These are phyloP conservation scores for Aspergillus thermomutatus DNA, from an alignment of 2,329 filamentous ascomycete genomes.

Conservation along the genomic window DNA sequence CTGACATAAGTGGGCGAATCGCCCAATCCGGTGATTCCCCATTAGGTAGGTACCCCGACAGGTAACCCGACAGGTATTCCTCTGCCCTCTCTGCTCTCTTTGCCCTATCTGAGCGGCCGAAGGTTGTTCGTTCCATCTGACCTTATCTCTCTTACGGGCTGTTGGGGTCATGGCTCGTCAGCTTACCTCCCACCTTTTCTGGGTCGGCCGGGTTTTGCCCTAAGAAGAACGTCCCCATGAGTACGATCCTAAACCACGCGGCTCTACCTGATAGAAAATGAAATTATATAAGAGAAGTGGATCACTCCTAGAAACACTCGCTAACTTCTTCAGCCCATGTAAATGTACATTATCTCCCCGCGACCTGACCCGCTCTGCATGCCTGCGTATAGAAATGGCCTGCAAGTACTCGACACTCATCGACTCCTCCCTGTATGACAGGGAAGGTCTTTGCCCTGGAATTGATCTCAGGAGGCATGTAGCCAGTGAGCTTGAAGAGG, in stretches of 20 bases:
- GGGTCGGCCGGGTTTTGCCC: background rate
- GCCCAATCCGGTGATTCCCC: background rate
- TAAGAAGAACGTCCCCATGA: background rate
- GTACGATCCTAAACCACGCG: background rate
- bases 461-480: conserved; percentile 25
- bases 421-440: conserved; percentile 23
- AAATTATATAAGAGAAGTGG: background rate
- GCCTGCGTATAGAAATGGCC: conserved; percentile 14
- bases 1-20: background rate
- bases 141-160: background rate
- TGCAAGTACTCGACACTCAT: conserved; percentile 27
- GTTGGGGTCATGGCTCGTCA: background rate
- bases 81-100: background rate
- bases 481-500: conserved; percentile 23
- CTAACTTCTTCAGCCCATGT: background rate
- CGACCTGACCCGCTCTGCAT: background rate
- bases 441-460: conserved; percentile 24
- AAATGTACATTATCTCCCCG: background rate
- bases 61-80: background rate
- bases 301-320: background rate
- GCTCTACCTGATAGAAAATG: background rate
- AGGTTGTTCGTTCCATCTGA: background rate
- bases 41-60: background rate
- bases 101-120: background rate
- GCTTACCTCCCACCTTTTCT: background rate